phyloP scores from a whole-genome alignment of 108 stramenopile genomes.

The Stephanodiscus minutulus region DNA sequence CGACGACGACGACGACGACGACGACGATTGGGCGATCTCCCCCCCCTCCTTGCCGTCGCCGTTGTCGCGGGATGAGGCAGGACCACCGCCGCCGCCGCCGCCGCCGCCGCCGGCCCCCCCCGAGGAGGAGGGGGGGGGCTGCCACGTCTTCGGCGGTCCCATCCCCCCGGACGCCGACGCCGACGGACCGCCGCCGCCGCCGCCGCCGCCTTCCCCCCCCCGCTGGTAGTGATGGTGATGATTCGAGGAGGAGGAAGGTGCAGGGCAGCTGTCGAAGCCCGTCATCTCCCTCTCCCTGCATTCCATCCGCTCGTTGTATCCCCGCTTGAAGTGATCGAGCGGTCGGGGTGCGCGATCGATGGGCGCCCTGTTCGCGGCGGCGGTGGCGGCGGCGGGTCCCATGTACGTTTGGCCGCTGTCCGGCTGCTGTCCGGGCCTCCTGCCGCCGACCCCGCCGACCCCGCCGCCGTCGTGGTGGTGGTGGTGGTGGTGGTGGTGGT shows the following conservation, averaged over 20 bases:
- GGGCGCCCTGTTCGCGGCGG: slow-evolving; percentile 30
- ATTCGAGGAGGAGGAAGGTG: background rate
- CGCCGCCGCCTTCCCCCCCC: too few relatives aligned
- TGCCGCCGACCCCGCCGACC: background rate
- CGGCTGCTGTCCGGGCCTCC: slow-evolving; percentile 13
- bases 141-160: slow-evolving; percentile 18
- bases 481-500: too few relatives aligned
- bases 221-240: too few relatives aligned
- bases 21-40: background rate
- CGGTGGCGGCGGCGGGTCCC: too few relatives aligned
- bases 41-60: too few relatives aligned
- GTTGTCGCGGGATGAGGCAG: too few relatives aligned
- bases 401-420: slow-evolving; percentile 66
- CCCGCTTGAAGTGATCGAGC: slow-evolving; percentile 84
- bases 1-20: slow-evolving; percentile 12
- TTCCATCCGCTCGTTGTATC: slow-evolving; percentile 70
- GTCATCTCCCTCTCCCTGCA: slow-evolving; percentile 60
- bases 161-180: background rate
- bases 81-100: background rate
- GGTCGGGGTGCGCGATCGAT: slow-evolving; percentile 61
- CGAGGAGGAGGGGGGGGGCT: slow-evolving; percentile 12
- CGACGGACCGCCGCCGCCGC: background rate
- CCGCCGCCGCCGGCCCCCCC: background rate
- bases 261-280: background rate
- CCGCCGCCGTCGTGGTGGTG: too few relatives aligned